phyloP scores from a whole-genome alignment of 805 yeast genomes.

The Saccharomycopsis fibuligera region DNA sequence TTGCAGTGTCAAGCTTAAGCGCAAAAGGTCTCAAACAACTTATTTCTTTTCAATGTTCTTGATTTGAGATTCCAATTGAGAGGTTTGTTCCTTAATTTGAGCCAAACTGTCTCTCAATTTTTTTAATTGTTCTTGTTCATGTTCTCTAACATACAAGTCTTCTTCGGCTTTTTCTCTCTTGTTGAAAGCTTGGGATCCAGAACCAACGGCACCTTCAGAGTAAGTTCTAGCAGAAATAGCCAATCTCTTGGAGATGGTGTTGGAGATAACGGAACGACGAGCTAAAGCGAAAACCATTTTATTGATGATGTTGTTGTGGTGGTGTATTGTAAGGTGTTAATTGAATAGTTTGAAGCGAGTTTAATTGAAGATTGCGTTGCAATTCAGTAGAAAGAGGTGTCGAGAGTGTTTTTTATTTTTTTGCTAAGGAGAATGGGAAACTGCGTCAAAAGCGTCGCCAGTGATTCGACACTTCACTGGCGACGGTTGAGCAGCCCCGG shows the following conservation, averaged over 20 bases:
- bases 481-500: neutral
- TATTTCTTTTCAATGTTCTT: constrained; percentile 13
- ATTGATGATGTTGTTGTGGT: neutral
- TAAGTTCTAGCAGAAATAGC: constrained; percentile 12
- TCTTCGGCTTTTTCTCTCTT: constrained; percentile 21
- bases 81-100: constrained; percentile 20
- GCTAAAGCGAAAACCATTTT: constrained; percentile 18
- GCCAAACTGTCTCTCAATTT: constrained; percentile 19
- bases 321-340: neutral
- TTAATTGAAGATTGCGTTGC: neutral
- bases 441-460: neutral
- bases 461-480: constrained; percentile 2
- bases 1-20: neutral
- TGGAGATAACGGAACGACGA: constrained; percentile 7
- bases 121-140: constrained; percentile 21
- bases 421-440: neutral
- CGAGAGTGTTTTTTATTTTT: neutral
- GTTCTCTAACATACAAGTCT: constrained; percentile 19
- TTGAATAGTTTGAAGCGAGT: too few relatives aligned
- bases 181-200: constrained; percentile 21
- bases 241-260: constrained; percentile 4
- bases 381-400: neutral
- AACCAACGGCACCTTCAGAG: constrained; percentile 18
- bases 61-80: constrained; percentile 16
- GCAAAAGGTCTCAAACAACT: neutral